A percentile compares a stretch with the other conserved stretches of the same genome.
These are phyloP conservation scores for Fusarium compactum DNA, from an alignment of 2,329 filamentous ascomycete genomes.

Conservation along the genomic window DNA sequence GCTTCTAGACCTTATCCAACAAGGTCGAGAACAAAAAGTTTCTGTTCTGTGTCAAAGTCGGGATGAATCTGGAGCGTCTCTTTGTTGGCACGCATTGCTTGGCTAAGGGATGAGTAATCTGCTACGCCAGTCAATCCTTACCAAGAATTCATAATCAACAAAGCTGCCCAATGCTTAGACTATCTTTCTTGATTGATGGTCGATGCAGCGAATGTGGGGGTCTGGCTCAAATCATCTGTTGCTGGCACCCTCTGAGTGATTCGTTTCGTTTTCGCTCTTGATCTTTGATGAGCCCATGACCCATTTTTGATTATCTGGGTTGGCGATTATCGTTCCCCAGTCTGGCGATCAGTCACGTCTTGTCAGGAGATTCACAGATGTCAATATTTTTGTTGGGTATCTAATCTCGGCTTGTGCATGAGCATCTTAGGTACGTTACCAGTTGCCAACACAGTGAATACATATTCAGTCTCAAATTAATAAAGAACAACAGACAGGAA, in stretches of 20 bases:
- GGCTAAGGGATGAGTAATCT: background rate
- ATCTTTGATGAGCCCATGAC: slow-evolving; percentile 18
- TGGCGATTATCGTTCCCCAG: slow-evolving; percentile 8
- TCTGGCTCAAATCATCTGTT: slow-evolving; percentile 25
- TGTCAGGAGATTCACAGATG: background rate
- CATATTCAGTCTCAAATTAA: background rate
- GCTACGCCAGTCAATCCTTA: background rate
- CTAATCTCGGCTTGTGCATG: background rate
- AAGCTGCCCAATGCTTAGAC: background rate
- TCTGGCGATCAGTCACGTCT: slow-evolving; percentile 5
- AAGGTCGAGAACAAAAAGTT: slow-evolving; percentile 18
- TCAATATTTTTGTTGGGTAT: background rate
- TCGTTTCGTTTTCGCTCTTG: slow-evolving; percentile 23
- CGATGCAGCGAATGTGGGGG: slow-evolving; percentile 10
- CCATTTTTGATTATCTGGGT: slow-evolving; percentile 35
- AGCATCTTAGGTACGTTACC: background rate
- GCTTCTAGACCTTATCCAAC: slow-evolving; percentile 15
- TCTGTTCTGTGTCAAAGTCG: background rate
- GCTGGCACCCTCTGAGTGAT: slow-evolving; percentile 23
- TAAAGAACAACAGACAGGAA: background rate
- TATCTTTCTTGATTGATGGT: background rate
- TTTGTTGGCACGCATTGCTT: background rate
- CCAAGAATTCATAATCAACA: background rate
- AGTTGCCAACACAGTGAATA: background rate
- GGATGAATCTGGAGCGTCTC: background rate